These are phyloP conservation scores for Daedaleopsis nitida DNA, from an alignment of 768 basidiomycete species.

Conservation along the genomic window DNA sequence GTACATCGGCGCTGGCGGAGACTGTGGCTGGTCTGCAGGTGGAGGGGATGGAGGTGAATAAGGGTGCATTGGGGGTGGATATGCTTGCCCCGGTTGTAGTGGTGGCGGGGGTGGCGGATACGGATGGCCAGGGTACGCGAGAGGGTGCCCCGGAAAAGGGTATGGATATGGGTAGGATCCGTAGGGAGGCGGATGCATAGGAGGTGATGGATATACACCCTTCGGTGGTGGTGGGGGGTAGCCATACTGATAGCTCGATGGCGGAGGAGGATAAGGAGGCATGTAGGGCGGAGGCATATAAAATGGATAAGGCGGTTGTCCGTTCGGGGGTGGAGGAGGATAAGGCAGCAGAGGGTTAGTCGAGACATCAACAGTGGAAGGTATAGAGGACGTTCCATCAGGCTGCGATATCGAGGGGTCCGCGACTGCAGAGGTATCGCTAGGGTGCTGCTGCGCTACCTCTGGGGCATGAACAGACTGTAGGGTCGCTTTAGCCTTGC, in stretches of 20 bases:
- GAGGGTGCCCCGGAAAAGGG: constrained; percentile 19
- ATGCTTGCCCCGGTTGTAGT: background rate
- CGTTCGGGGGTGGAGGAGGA: constrained; percentile 26
- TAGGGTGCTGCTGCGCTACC: background rate
- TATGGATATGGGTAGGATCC: constrained; percentile 21
- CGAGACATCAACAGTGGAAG: background rate
- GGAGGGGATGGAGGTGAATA: background rate
- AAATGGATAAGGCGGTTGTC: constrained; percentile 33
- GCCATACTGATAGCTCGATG: constrained; percentile 14
- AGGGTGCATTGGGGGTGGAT: constrained; percentile 1
- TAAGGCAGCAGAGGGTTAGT: constrained; percentile 3
- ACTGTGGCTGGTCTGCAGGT: background rate
- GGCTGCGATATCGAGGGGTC: background rate
- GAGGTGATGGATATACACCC: constrained; percentile 17
- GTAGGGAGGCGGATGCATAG: constrained; percentile 22
- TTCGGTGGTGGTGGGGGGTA: constrained; percentile 24
- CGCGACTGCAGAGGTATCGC: background rate
- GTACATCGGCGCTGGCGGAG: constrained; percentile 6
- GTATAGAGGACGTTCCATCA: background rate
- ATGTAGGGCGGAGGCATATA: constrained; percentile 41
- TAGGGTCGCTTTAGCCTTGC: constrained; percentile 9
- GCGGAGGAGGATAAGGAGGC: constrained; percentile 23
- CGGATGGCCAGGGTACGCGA: constrained; percentile 14
- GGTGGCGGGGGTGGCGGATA: constrained; percentile 9
- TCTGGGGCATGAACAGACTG: no score